A percentile compares a stretch with the other conserved stretches of the same genome.
phyloP scores from a whole-genome alignment of 805 yeast genomes.

The Myxozyma lipomycoides region DNA sequence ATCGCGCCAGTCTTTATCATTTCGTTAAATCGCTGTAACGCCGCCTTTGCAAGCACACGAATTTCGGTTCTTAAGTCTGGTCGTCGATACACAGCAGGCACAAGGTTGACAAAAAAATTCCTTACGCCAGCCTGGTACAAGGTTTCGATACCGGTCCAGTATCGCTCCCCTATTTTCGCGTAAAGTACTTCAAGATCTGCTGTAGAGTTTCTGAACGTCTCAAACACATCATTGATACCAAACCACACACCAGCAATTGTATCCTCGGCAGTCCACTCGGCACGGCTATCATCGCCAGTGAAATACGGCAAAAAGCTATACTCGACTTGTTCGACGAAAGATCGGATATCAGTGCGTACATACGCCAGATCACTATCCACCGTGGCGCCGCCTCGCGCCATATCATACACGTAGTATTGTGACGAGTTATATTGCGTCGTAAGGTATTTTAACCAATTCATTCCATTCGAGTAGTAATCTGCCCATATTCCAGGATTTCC shows the following conservation, averaged over 20 bases:
- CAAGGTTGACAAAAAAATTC: slow-evolving; percentile 9
- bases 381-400: slow-evolving; percentile 21
- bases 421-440: slow-evolving; percentile 10
- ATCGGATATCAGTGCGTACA: neutral
- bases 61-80: neutral
- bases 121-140: slow-evolving; percentile 13
- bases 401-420: slow-evolving; percentile 7
- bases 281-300: neutral
- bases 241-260: slow-evolving; percentile 13
- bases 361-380: slow-evolving; percentile 7
- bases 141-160: slow-evolving; percentile 8
- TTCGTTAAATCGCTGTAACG: slow-evolving; percentile 6
- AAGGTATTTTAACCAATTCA: slow-evolving; percentile 20
- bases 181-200: neutral
- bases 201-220: neutral
- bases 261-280: slow-evolving; percentile 4
- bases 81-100: slow-evolving; percentile 6
- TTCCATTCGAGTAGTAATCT: slow-evolving; percentile 12
- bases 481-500: slow-evolving; percentile 12
- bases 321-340: slow-evolving; percentile 12
- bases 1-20: neutral
- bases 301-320: slow-evolving; percentile 5
- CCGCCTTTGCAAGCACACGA: neutral
- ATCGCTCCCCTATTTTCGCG: slow-evolving; percentile 2
- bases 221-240: slow-evolving; percentile 18